Conservation (phyloP, 1,284 basidiomycete genomes). For the Moniliella sp. region DNA sequence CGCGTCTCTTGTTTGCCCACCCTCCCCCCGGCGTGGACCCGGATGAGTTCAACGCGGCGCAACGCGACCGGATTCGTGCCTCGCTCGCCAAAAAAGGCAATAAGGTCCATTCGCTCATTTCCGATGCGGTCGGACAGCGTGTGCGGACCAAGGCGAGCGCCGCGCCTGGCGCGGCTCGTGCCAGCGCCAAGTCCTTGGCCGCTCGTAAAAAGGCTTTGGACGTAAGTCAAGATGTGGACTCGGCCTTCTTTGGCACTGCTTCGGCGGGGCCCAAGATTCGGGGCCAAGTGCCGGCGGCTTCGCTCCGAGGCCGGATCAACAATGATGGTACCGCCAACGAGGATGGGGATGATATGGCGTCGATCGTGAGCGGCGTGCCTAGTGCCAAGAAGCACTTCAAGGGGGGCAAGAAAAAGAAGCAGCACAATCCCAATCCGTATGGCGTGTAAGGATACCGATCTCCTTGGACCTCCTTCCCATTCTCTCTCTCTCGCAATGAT, state of each 20-base stretch:
- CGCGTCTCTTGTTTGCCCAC: slow-evolving; percentile 71
- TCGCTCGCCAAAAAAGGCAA: slow-evolving; percentile 33
- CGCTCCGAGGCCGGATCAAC: neutral
- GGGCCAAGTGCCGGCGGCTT: neutral
- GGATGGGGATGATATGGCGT: too few relatives aligned
- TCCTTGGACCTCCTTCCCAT: too few relatives aligned
- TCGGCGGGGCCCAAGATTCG: neutral
- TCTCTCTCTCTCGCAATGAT: too few relatives aligned
- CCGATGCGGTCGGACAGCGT: too few relatives aligned
- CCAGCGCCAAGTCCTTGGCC: neutral
- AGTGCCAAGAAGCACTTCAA: too few relatives aligned
- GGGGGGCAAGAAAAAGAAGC: too few relatives aligned
- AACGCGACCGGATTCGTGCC: slow-evolving; percentile 45
- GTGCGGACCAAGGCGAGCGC: too few relatives aligned
- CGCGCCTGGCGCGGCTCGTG: slow-evolving; percentile 20
- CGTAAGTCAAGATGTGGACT: neutral
- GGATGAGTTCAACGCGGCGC: slow-evolving; percentile 55
- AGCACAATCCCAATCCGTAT: too few relatives aligned
- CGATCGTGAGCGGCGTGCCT: too few relatives aligned
- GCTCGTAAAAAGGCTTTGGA: neutral
- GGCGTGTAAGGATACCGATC: too few relatives aligned
- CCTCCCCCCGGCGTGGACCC: slow-evolving; percentile 48
- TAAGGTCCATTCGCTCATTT: slow-evolving; percentile 43
- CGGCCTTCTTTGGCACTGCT: neutral
- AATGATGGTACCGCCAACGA: too few relatives aligned